A percentile compares a stretch with the other conserved stretches of the same genome.
Evolutionary conservation across 2,329 filamentous ascomycete genomes (phyloP).

Genomic region (Hypoxylon sp.): DNA sequence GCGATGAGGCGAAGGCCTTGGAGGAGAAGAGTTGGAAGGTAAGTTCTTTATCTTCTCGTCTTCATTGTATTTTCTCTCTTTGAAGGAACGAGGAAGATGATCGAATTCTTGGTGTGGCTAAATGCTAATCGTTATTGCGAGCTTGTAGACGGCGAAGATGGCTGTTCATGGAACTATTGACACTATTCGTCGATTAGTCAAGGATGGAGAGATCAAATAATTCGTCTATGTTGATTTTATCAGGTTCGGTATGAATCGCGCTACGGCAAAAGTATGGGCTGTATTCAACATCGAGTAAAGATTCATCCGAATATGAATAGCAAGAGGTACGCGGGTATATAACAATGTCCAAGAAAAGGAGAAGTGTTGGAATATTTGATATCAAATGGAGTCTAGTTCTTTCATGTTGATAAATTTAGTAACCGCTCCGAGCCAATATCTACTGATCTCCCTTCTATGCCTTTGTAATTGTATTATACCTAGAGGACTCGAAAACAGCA

Average conservation of each 20-base stretch:
- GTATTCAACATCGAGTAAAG: neutral
- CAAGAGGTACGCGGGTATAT: neutral
- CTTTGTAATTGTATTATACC: too few species aligned
- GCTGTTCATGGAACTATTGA: conserved; percentile 54
- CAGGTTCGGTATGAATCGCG: neutral
- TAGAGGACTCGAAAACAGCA: too few species aligned
- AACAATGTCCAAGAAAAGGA: neutral
- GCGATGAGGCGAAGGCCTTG: conserved; percentile 48
- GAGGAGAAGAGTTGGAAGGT: conserved; percentile 52
- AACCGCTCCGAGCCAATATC: neutral
- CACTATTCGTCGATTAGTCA: conserved; percentile 51
- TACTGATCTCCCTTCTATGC: neutral
- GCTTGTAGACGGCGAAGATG: conserved; percentile 49
- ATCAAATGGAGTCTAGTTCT: neutral
- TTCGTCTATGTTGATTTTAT: neutral
- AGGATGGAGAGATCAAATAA: conserved; percentile 48
- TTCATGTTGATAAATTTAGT: neutral
- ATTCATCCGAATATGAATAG: neutral
- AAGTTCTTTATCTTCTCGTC: conserved; percentile 13
- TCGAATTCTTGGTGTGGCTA: neutral
- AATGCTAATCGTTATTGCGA: conserved; percentile 8
- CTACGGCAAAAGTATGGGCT: too few species aligned
- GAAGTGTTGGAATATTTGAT: neutral
- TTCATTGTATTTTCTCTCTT: neutral
- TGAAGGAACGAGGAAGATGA: neutral